Evolutionary conservation across 2,329 filamentous ascomycete species (phyloP).

Genomic region (Scedosporium apiospermum): DNA sequence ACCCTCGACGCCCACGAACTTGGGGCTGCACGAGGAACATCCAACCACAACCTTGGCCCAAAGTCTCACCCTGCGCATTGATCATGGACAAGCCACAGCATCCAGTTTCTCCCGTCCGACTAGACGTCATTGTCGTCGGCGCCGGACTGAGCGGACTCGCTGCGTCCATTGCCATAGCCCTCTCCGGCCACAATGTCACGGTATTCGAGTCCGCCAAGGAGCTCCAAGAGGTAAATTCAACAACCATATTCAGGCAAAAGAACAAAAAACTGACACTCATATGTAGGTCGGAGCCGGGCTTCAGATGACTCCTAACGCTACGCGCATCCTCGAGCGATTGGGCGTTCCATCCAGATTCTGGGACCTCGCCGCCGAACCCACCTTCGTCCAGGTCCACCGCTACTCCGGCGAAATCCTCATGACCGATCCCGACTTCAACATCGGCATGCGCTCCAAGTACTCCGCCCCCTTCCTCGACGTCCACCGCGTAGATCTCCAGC

Average conservation of each 20-base stretch:
- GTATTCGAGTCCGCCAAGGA: slow-evolving; percentile 12
- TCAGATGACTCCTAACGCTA: slow-evolving; percentile 20
- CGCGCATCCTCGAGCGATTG: slow-evolving; percentile 34
- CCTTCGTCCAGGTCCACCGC: slow-evolving; percentile 38
- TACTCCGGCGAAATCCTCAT: slow-evolving; percentile 42
- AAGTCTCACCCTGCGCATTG: no score
- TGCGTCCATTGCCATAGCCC: slow-evolving; percentile 17
- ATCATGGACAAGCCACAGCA: background rate
- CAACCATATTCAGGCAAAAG: background rate
- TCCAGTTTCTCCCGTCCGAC: background rate
- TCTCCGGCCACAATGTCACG: slow-evolving; percentile 12
- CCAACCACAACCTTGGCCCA: no score
- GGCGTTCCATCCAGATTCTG: slow-evolving; percentile 34
- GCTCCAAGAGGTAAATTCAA: slow-evolving; percentile 9
- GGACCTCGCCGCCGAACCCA: slow-evolving; percentile 29
- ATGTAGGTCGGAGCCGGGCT: slow-evolving; percentile 19
- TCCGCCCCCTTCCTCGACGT: slow-evolving; percentile 47
- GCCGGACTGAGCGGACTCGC: slow-evolving; percentile 11
- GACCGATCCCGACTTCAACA: slow-evolving; percentile 39
- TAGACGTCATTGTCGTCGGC: slow-evolving; percentile 22
- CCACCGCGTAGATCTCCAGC: slow-evolving; percentile 23
- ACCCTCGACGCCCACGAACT: no score
- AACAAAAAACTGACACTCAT: background rate
- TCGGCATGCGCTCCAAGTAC: slow-evolving; percentile 44
- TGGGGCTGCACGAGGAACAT: no score